phyloP scores from a whole-genome alignment of 2,329 filamentous ascomycete species.

The Penicillium rolfsii region DNA sequence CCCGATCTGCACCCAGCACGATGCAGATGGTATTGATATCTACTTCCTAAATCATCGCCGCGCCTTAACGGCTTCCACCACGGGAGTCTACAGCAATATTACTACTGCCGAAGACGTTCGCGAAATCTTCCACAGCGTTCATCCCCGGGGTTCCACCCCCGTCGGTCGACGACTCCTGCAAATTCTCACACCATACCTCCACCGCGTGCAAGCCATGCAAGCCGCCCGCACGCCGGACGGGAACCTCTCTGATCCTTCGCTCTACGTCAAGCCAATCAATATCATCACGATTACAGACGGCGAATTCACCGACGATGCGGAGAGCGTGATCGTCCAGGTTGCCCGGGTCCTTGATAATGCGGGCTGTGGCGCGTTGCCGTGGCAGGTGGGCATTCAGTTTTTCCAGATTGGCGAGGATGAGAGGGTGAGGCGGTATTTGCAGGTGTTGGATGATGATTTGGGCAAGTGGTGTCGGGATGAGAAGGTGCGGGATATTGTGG shows the following conservation, averaged over 20 bases:
- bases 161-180: conserved; percentile 71
- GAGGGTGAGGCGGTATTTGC: conserved; percentile 66
- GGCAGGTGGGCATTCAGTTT: conserved; percentile 92
- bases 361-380: conserved; percentile 67
- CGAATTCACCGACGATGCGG: conserved; percentile 75
- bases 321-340: conserved; percentile 66
- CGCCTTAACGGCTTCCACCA: conserved; percentile 43
- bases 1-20: conserved; percentile 78
- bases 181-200: conserved; percentile 75
- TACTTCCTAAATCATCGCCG: conserved; percentile 79
- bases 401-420: conserved; percentile 85
- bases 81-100: conserved; percentile 67
- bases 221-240: conserved; percentile 44
- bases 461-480: conserved; percentile 51
- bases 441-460: conserved; percentile 75
- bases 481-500: conserved; percentile 79
- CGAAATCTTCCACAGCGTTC: conserved; percentile 69
- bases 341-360: conserved; percentile 70
- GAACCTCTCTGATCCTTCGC: conserved; percentile 25
- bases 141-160: conserved; percentile 69
- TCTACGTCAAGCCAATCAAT: conserved; percentile 74
- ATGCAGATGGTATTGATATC: conserved; percentile 84
- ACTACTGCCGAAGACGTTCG: conserved; percentile 61
- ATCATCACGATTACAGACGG: conserved; percentile 95
- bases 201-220: conserved; percentile 52